Evolutionary conservation across 306 rosid genomes (phyloP), one percentile per base, ranked within the genome.

Genomic region (Cicer chorassanicum): DNA sequence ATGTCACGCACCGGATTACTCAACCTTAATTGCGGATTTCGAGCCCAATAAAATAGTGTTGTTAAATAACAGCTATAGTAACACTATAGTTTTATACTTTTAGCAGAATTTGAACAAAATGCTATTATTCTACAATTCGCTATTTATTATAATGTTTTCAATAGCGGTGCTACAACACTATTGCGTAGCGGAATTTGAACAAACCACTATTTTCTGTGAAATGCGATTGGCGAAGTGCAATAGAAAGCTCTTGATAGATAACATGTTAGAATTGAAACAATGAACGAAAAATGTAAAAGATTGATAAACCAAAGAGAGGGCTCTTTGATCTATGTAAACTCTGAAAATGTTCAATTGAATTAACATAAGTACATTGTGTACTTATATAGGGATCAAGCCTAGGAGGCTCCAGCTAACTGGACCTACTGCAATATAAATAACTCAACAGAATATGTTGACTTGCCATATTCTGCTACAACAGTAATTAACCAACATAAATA

Each of bases 271-370:
- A 7, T 38, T 19, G 63, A 21, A 56, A 21, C 39, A 56, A 21
- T 21, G 18, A 56, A 21, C 6, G 39, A 56, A 56, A 56, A 56
- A 36, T 9, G 38, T 16, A 11, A 59, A 12, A 59, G 42, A 59
- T 24, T 59, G 18, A 36, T 59, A 59, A 59, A 0, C 68, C 45
- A 61, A 45, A 38, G 45, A n/a, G 46, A 38, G 19, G 39, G 46
- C 46, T 38, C 68, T n/a, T 62, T 62, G 21, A 9, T 39, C 13
- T 14, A 62, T 39, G 24, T 36, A 62, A 62, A 8, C 46, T 38
- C 10, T 1, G 7, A 39, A n/a, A 62, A 62, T 62, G 67, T 62
- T 62, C 67, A 38, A 62, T 62, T 62, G 24, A 62, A 62, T 62
- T 62, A 61, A 36, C 45, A 34, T 12, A 39, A 4, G 45, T 38